phyloP scores from a whole-genome alignment of 768 basidiomycete genomes.

The Amanita rimosa region DNA sequence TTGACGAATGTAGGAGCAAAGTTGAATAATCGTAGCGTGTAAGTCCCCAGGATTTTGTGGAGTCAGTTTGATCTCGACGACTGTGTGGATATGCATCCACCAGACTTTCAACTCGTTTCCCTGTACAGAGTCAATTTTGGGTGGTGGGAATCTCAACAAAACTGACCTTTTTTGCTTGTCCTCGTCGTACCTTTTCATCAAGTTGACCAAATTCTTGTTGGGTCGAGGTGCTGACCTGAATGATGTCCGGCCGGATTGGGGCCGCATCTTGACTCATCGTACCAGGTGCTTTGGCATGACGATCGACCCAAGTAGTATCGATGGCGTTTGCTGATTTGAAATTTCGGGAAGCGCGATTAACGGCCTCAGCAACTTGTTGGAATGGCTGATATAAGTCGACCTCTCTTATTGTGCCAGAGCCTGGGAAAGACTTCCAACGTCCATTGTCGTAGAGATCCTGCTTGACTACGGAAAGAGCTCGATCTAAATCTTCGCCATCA shows the following conservation, averaged over 20 bases:
- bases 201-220: not conserved
- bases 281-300: not conserved
- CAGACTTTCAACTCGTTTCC: not conserved
- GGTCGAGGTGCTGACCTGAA: not conserved
- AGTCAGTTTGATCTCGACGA: not conserved
- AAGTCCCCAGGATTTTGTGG: not conserved
- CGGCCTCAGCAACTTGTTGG: not conserved
- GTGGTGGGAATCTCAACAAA: not conserved
- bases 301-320: not conserved
- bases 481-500: not conserved
- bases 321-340: too few relatives aligned
- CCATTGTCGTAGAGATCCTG: not conserved
- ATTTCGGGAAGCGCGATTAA: not conserved
- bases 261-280: not conserved
- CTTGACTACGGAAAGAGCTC: not conserved
- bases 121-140: not conserved
- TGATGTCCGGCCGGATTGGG: not conserved
- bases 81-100: not conserved
- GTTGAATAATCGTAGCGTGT: not conserved
- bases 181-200: not conserved
- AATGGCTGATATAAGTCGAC: not conserved
- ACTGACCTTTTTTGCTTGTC: not conserved
- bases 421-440: not conserved
- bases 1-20: slow-evolving; percentile 8
- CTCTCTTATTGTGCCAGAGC: not conserved